Percentiles rank a stretch among this genome's conserved stretches.
These are phyloP conservation scores for Pseudogymnoascus sp. DNA, from an alignment of 2,329 filamentous ascomycete genomes.

Conservation along the genomic window DNA sequence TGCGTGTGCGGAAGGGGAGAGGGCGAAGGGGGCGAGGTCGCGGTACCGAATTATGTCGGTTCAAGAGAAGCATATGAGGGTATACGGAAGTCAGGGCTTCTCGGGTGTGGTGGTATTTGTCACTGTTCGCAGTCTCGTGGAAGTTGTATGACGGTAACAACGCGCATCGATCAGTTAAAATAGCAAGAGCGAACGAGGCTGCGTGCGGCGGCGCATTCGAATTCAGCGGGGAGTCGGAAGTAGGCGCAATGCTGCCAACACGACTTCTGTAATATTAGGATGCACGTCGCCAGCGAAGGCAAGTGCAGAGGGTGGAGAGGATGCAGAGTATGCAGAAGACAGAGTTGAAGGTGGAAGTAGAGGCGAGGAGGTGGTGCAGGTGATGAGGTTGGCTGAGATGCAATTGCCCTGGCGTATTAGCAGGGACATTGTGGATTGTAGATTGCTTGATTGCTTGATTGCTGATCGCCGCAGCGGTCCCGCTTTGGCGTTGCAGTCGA, in stretches of 20 bases:
- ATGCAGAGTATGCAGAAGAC: background rate
- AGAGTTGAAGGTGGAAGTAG: background rate
- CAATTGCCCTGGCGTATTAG: background rate
- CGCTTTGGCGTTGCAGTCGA: background rate
- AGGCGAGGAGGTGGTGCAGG: background rate
- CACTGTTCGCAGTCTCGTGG: conserved; percentile 2
- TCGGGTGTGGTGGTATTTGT: conserved; percentile 6
- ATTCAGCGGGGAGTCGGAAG: background rate
- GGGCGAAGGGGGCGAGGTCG: background rate
- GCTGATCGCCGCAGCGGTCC: background rate
- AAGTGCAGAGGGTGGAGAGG: background rate
- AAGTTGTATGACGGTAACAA: conserved; percentile 5
- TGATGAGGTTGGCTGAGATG: background rate
- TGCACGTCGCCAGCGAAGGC: conserved; percentile 4
- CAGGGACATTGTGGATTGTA: background rate
- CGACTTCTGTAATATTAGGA: background rate
- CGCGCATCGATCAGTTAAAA: background rate
- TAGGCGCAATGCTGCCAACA: background rate
- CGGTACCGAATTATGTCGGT: background rate
- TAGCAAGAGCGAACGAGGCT: background rate
- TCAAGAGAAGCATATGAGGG: conserved; percentile 5
- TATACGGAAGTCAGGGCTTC: background rate
- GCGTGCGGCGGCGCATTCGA: background rate
- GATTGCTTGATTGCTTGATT: conserved; percentile 7
- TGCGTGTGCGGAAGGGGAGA: background rate